phyloP scores from a whole-genome alignment of 345 rosid species.

The Aquilaria malaccensis region DNA sequence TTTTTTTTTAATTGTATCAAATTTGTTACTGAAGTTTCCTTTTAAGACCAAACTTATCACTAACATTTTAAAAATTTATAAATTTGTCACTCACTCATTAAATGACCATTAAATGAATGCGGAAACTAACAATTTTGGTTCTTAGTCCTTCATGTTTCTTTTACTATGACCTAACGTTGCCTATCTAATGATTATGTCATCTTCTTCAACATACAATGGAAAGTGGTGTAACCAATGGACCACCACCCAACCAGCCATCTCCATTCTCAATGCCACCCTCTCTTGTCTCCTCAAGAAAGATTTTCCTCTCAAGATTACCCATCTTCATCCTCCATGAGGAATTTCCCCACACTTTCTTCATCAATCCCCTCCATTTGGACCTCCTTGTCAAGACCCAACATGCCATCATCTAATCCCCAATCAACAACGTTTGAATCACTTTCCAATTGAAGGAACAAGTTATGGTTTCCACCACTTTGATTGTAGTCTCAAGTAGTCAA shows the following conservation, averaged over 20 bases:
- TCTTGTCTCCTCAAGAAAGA: conserved; percentile 58
- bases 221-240: conserved; percentile 48
- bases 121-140: no score
- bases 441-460: conserved; percentile 72
- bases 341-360: conserved; percentile 32
- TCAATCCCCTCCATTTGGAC: conserved; percentile 24
- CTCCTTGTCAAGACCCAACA: conserved; percentile 69
- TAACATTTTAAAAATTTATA: no score
- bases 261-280: conserved; percentile 55
- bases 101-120: no score
- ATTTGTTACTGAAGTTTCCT: no score
- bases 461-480: conserved; percentile 67
- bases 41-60: no score
- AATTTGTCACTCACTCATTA: no score
- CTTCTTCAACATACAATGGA: conserved; percentile 26
- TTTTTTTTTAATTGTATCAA: no score
- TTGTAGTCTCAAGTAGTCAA: conserved; percentile 63
- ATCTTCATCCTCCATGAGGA: conserved; percentile 76
- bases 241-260: conserved; percentile 24
- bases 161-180: no score
- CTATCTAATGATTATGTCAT: no score
- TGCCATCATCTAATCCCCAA: conserved; percentile 62
- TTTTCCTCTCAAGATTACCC: conserved; percentile 55
- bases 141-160: no score
- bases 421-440: conserved; percentile 38